Conservation (phyloP, 2,329 filamentous ascomycete genomes). For the Beauveria sp. region DNA sequence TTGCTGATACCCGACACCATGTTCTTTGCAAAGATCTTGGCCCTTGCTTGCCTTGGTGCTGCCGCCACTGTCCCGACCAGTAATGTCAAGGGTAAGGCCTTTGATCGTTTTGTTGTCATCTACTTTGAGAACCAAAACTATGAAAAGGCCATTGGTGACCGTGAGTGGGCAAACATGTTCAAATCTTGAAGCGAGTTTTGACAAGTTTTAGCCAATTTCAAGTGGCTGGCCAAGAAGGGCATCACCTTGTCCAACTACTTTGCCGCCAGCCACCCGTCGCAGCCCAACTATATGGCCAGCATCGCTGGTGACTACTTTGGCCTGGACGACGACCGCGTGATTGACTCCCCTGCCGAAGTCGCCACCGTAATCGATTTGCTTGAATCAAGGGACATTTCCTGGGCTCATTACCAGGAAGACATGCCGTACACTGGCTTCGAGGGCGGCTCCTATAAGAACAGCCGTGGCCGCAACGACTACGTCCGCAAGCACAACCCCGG, state of each 20-base stretch:
- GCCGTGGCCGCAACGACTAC: constrained; percentile 63
- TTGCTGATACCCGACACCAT: not conserved
- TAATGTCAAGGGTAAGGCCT: constrained; percentile 31
- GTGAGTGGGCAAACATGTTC: constrained; percentile 27
- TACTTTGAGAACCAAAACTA: constrained; percentile 75
- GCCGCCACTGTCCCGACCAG: constrained; percentile 10
- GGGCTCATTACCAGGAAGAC: constrained; percentile 71
- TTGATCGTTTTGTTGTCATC: constrained; percentile 64
- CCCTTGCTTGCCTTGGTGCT: not conserved
- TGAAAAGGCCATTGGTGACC: constrained; percentile 54
- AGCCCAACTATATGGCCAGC: constrained; percentile 61
- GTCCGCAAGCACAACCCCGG: constrained; percentile 73
- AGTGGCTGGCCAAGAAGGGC: constrained; percentile 22
- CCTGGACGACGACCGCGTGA: constrained; percentile 52
- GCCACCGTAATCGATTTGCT: constrained; percentile 61
- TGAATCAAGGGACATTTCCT: constrained; percentile 55
- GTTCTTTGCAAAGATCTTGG: constrained; percentile 1
- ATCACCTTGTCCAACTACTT: constrained; percentile 28
- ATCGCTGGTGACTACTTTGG: constrained; percentile 58
- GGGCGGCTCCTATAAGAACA: constrained; percentile 54
- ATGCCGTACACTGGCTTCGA: constrained; percentile 68
- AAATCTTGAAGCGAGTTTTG: no score
- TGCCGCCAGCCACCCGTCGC: constrained; percentile 55
- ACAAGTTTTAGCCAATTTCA: constrained; percentile 17
- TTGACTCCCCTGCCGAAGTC: constrained; percentile 49